These are phyloP conservation scores for Phytopythium oedochilum DNA, from an alignment of 352 stramenopile species.

Conservation along the genomic window DNA sequence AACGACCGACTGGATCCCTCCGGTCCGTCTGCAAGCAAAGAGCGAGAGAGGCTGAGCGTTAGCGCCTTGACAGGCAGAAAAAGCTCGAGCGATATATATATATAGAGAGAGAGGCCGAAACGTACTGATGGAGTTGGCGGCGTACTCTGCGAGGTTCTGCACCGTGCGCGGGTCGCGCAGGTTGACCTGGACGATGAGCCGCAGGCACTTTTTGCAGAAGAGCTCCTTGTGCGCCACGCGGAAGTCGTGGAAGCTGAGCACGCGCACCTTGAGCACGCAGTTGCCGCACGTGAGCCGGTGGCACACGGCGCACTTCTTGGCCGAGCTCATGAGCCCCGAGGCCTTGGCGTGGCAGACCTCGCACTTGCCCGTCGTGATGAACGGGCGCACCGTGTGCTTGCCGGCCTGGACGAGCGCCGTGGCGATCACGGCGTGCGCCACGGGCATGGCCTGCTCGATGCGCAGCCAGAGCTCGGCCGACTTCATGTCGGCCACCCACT, in stretches of 20 bases:
- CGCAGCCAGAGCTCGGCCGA: conserved; percentile 69
- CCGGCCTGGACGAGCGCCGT: conserved; percentile 54
- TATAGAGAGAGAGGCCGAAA: conserved; percentile 1
- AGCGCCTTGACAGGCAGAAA: too few species aligned
- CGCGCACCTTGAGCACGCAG: conserved; percentile 57
- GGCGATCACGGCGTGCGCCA: conserved; percentile 48
- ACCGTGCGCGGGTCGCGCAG: conserved; percentile 43
- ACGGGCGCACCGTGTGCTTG: conserved; percentile 19
- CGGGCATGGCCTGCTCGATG: conserved; percentile 44
- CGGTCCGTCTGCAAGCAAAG: conserved; percentile 2
- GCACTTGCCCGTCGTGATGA: conserved; percentile 39
- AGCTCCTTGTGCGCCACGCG: conserved; percentile 34
- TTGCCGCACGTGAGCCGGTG: conserved; percentile 54
- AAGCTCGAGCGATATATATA: too few species aligned
- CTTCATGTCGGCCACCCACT: conserved; percentile 71
- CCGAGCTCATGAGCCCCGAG: conserved; percentile 44
- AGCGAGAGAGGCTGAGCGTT: background rate
- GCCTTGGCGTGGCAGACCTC: conserved; percentile 61
- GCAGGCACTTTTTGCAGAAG: conserved; percentile 73
- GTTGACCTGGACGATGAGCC: conserved; percentile 54
- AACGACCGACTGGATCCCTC: conserved; percentile 17
- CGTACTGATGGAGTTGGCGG: conserved; percentile 25
- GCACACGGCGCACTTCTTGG: conserved; percentile 62
- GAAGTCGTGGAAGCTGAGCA: conserved; percentile 63
- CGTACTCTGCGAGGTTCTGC: conserved; percentile 37